Evolutionary conservation across 768 basidiomycete species (phyloP).

Genomic region (Lactarius hengduanensis): DNA sequence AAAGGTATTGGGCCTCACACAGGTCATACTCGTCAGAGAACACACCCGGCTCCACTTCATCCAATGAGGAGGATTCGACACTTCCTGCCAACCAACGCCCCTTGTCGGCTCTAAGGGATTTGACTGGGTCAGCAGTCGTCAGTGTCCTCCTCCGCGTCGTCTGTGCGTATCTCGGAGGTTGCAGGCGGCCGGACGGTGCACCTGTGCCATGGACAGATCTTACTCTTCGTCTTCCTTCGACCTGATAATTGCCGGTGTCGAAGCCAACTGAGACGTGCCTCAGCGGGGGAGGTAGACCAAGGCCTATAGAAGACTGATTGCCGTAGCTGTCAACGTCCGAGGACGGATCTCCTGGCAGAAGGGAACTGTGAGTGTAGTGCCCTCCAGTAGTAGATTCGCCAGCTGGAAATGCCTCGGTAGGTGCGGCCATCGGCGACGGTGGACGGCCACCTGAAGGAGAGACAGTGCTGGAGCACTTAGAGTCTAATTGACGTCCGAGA

Average conservation of each 20-base stretch:
- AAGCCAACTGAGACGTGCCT: conserved; percentile 24
- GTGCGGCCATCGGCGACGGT: conserved; percentile 15
- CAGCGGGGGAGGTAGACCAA: conserved; percentile 33
- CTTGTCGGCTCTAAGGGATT: conserved; percentile 21
- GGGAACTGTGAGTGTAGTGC: conserved; percentile 36
- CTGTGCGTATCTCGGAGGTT: conserved; percentile 20
- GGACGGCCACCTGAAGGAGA: background rate
- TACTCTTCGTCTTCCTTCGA: conserved; percentile 35
- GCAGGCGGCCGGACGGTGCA: conserved; percentile 11
- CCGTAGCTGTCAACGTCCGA: conserved; percentile 18
- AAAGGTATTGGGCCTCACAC: conserved; percentile 46
- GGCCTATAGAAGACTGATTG: conserved; percentile 30
- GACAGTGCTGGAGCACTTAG: background rate
- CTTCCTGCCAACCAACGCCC: conserved; percentile 12
- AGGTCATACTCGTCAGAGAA: conserved; percentile 81
- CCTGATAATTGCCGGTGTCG: conserved; percentile 21
- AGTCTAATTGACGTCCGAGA: background rate
- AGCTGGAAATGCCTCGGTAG: conserved; percentile 29
- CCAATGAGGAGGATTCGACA: conserved; percentile 23
- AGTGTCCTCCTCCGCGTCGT: conserved; percentile 26
- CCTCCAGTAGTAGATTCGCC: conserved; percentile 31
- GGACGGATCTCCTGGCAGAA: conserved; percentile 32
- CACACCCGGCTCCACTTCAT: conserved; percentile 27
- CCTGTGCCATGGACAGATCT: conserved; percentile 32
- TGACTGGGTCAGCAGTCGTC: conserved; percentile 19